Base-by-base conservation (phyloP, 2,329 filamentous ascomycete genomes). In the Trichoderma asperellum region DNA sequence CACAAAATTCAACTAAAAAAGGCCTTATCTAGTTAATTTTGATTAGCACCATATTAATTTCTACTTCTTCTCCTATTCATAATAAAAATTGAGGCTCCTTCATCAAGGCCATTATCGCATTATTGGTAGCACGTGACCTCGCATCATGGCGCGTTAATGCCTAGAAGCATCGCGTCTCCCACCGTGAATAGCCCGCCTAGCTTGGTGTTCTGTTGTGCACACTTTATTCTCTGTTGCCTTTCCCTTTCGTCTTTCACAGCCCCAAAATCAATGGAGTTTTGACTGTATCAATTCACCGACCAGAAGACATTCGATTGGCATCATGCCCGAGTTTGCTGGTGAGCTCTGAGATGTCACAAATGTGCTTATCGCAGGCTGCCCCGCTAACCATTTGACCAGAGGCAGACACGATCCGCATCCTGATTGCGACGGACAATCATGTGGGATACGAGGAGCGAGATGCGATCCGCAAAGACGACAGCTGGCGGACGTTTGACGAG, bases 341-440 rank as follows among this genome's bases (percentile, higher is more conserved):
- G 71, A 69, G 73, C 66, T 53, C 53, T 29, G 12, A 4, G 24
- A 29, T 21, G 29, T 21, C 18, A 11, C 47, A 27, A 18, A 24
- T 16, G 14, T 4, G 29, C 12, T 29, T 6, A 16, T 18, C n/a
- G 43, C 16, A 35, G 32, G 21, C 68, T 75, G 58, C 65, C n/a
- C 43, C 64, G 68, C 61, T 66, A 16, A 67, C 56, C 27, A 52
- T 32, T 11, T 21, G 29, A 29, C 29, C 37, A 86, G 85, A 83
- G 68, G 81, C 92, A 74, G 93, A 99, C 82, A 97, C 93, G 0
- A 97, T 99, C 76, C 93, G 93, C 73, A 96, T 99, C 73, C 89
- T 99, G 47, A 87, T 99, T 70, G 91, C 96, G 49, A 98, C 95
- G 18, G 96, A 99, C 79, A 98, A 96, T 75, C 96, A 99, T 91